Percentiles rank a stretch among this genome's conserved stretches.
These are phyloP conservation scores for Tylopilus balloui DNA, from an alignment of 768 basidiomycete genomes.

Conservation along the genomic window DNA sequence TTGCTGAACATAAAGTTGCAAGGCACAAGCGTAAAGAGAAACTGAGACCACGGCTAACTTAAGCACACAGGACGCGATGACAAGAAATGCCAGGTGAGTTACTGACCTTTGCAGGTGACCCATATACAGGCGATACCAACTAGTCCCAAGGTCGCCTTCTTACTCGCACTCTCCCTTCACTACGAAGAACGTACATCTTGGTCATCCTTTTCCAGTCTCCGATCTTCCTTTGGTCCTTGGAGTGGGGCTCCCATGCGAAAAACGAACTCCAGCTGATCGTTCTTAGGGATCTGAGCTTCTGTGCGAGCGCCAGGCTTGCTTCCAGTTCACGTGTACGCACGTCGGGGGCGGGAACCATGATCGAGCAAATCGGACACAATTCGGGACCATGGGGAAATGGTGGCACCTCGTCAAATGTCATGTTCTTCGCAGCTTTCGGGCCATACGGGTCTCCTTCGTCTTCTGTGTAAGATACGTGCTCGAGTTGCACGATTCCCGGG, in stretches of 20 bases:
- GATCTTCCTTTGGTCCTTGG: slow-evolving; percentile 14
- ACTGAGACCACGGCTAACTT: background rate
- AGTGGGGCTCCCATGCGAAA: slow-evolving; percentile 27
- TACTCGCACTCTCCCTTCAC: slow-evolving; percentile 39
- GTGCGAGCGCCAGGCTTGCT: slow-evolving; percentile 44
- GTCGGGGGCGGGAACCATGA: slow-evolving; percentile 19
- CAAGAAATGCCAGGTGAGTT: background rate
- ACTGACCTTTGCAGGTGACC: background rate
- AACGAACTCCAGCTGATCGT: slow-evolving; percentile 53
- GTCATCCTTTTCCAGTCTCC: slow-evolving; percentile 31
- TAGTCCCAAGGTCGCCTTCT: slow-evolving; percentile 39
- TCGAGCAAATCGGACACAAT: slow-evolving; percentile 36
- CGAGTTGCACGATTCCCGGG: slow-evolving; percentile 2
- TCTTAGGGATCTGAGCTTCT: slow-evolving; percentile 39
- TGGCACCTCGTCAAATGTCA: slow-evolving; percentile 10
- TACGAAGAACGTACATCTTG: slow-evolving; percentile 39
- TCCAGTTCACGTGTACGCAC: slow-evolving; percentile 44
- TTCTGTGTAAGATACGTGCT: slow-evolving; percentile 19
- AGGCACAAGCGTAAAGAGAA: background rate
- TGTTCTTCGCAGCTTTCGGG: background rate
- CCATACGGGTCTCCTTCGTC: slow-evolving; percentile 15
- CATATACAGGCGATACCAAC: background rate
- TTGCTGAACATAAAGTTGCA: background rate
- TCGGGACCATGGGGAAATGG: slow-evolving; percentile 33
- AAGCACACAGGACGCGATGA: background rate